Evolutionary conservation across 352 stramenopile species (phyloP).

Genomic region (Pythium angustatum): DNA sequence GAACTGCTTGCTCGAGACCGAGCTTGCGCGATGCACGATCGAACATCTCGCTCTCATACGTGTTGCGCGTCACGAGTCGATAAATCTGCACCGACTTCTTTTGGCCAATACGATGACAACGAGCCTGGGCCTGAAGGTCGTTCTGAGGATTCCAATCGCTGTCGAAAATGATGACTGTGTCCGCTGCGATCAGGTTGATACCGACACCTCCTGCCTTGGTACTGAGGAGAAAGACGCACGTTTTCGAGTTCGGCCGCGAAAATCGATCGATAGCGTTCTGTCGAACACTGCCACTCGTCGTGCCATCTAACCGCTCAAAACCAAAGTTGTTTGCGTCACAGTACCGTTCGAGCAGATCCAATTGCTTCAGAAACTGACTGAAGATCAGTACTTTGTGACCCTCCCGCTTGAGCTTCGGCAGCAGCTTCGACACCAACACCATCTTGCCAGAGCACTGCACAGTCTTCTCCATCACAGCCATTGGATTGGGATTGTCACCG

Average conservation of each 20-base stretch:
- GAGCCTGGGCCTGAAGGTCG: constrained; percentile 83
- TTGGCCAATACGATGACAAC: constrained; percentile 98
- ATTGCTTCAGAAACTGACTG: constrained; percentile 93
- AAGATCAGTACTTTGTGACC: constrained; percentile 96
- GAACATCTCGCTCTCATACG: constrained; percentile 99
- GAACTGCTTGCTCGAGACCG: constrained; percentile 97
- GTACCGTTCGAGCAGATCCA: constrained; percentile 95
- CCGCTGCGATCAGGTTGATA: constrained; percentile 98
- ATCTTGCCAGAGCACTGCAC: constrained; percentile 87
- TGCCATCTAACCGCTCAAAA: constrained; percentile 91
- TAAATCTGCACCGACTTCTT: constrained; percentile 98
- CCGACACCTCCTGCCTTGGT: constrained; percentile 98
- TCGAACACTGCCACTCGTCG: constrained; percentile 85
- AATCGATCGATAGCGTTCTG: constrained; percentile 97
- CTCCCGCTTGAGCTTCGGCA: constrained; percentile 90
- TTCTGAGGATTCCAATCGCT: constrained; percentile 99
- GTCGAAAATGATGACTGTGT: constrained; percentile 99
- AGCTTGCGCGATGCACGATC: constrained; percentile 98
- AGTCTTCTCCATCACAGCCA: constrained; percentile 80
- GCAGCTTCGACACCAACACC: constrained; percentile 89
- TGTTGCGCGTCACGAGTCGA: constrained; percentile 97
- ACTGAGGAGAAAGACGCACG: constrained; percentile 98
- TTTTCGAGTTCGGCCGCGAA: constrained; percentile 92
- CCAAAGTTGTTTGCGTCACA: constrained; percentile 88
- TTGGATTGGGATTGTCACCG: constrained; percentile 43